Base-by-base conservation (phyloP, 2,329 filamentous ascomycete genomes). In the Xylaria sp. region DNA sequence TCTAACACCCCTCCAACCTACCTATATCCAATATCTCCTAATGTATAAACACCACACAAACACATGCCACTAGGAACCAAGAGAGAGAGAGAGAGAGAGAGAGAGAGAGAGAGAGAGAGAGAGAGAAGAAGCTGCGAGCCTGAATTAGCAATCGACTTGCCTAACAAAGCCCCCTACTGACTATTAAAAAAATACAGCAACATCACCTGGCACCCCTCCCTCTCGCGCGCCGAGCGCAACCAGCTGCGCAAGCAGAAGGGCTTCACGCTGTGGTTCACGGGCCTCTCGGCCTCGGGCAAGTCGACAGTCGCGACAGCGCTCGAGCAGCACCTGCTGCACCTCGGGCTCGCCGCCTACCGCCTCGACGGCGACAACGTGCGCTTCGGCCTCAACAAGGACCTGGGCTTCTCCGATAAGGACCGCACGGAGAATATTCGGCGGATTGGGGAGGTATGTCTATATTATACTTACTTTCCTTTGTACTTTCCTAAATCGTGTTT, bases 291-390 rank as follows among this genome's bases (percentile, higher is more conserved):
- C 61, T 97, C 94, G 0, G 96, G 96, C 79, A 99, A 99, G 84
- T 98, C 95, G 62, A 99, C 96, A 67, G 93, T 99, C 71, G 96
- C 96, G 64, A 97, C 94, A 2, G 96, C 96, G 18, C 92, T 99
- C 49, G 96, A 99, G 86, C 95, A 98, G 85, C 94, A 98, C 82
- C 91, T 99, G 41, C 89, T 99, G 65, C 94, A 97, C 81, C 87
- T 93, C 12, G 92, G 91, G 52, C 85, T 96, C 61, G 85, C 91
- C 65, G 92, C 94, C 69, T 99, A 99, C 88, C 91, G 96, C 62
- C 91, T 99, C 36, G 96, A 99, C 83, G 96, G 95, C 78, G 96
- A 99, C 88, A 99, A 99, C 83, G 92, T 99, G 74, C 95, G 96
- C 70, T 98, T 98, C 84, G 96, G 96, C 18, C 88, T 99, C 75